Evolutionary conservation across 1,139 yeast genomes (phyloP).

Genomic region (Hansenula sp.): DNA sequence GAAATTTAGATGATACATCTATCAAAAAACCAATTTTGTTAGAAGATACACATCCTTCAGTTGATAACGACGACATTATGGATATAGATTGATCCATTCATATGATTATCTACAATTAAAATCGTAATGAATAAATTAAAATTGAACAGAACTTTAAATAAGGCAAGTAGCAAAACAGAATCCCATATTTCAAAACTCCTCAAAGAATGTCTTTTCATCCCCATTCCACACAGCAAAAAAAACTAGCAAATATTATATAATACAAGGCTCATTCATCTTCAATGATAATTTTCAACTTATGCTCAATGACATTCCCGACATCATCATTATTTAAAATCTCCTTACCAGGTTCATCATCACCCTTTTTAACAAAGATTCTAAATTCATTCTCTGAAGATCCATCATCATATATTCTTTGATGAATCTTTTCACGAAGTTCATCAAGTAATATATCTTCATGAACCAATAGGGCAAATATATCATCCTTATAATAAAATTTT

Average conservation of each 20-base stretch:
- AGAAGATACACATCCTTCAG: not conserved
- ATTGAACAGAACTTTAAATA: no score
- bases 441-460: constrained; percentile 56
- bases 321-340: constrained; percentile 31
- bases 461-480: constrained; percentile 81
- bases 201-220: no score
- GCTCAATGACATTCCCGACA: constrained; percentile 27
- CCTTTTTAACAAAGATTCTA: constrained; percentile 27
- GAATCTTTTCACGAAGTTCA: constrained; percentile 61
- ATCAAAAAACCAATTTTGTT: not conserved
- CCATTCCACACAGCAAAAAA: not conserved
- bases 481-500: constrained; percentile 86
- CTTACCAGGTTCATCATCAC: constrained; percentile 23
- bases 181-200: no score
- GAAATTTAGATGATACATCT: not conserved
- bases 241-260: not conserved
- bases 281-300: constrained; percentile 29
- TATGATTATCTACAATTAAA: no score
- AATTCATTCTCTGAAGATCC: constrained; percentile 17
- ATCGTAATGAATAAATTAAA: no score
- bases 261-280: constrained; percentile 15
- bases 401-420: constrained; percentile 51
- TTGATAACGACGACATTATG: constrained; percentile 7
- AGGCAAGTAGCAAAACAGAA: no score
- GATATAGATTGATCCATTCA: constrained; percentile 4